Conservation (phyloP, 139 green algal genomes). For the Chlamydomonas asymmetrica region DNA sequence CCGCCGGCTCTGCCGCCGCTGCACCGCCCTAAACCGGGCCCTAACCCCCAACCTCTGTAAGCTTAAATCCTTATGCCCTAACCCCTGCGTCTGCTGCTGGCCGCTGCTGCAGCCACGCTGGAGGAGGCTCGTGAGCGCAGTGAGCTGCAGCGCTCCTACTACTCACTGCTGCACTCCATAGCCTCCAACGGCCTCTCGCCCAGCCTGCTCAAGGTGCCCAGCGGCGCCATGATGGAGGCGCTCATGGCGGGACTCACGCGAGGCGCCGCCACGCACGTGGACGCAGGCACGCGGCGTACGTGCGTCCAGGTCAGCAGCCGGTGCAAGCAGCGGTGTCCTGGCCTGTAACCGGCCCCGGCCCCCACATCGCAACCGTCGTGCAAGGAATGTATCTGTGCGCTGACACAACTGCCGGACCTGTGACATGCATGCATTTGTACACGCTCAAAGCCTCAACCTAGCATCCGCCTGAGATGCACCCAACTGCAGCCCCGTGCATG, state of each 20-base stretch:
- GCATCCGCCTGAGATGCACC: no score
- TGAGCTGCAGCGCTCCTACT: constrained; percentile 79
- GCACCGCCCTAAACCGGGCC: background rate
- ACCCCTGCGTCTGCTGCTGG: background rate
- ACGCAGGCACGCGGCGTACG: constrained; percentile 54
- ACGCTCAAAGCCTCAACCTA: no score
- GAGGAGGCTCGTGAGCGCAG: constrained; percentile 75
- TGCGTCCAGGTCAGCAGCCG: constrained; percentile 58
- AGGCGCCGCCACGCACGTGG: constrained; percentile 60
- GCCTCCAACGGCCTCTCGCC: constrained; percentile 23
- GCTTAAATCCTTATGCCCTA: background rate
- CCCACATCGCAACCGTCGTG: background rate
- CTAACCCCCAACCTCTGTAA: no score
- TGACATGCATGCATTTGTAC: no score
- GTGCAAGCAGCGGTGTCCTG: background rate
- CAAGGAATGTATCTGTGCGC: no score
- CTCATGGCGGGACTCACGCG: constrained; percentile 49
- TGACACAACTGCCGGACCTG: no score
- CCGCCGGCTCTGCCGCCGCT: background rate
- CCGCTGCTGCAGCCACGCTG: constrained; percentile 34
- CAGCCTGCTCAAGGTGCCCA: constrained; percentile 30
- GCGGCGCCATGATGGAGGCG: constrained; percentile 52
- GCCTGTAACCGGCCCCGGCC: background rate
- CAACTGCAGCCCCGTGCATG: no score
- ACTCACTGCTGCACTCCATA: constrained; percentile 66